A percentile compares a stretch with the other conserved stretches of the same genome.
Evolutionary conservation across 163 green algal genomes (phyloP).

Genomic region (Chlorella variabilis): DNA sequence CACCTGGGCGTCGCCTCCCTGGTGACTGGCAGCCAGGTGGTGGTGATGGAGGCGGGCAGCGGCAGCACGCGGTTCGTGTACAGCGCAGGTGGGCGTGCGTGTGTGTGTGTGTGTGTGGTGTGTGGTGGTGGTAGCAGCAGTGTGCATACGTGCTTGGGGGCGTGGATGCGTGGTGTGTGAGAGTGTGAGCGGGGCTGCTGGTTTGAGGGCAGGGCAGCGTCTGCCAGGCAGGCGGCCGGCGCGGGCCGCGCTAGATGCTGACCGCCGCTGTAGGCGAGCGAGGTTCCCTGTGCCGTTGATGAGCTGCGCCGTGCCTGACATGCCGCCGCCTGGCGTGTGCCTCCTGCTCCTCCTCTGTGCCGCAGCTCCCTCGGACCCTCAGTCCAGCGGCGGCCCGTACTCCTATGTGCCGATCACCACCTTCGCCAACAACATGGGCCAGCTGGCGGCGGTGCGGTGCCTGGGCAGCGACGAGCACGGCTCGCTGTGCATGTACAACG

Average conservation of each 20-base stretch:
- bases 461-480: background rate
- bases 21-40: background rate
- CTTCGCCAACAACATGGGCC: conserved; percentile 22
- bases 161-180: background rate
- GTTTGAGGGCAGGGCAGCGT: too few relatives aligned
- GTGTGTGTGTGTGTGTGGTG: background rate
- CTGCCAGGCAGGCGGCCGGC: too few relatives aligned
- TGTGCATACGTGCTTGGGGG: background rate
- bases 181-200: too few relatives aligned
- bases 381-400: background rate
- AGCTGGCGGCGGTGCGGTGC: conserved; percentile 28
- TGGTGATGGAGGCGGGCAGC: conserved; percentile 10
- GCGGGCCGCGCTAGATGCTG: too few relatives aligned
- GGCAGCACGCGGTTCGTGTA: background rate
- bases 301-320: too few relatives aligned
- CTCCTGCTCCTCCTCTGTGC: background rate
- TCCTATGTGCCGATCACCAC: conserved; percentile 24
- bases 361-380: conserved; percentile 15
- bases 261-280: too few relatives aligned
- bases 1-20: background rate
- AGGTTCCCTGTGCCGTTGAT: too few relatives aligned
- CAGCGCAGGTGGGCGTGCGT: background rate
- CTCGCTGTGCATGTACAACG: conserved; percentile 23
- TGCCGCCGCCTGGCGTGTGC: too few relatives aligned
- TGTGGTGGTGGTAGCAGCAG: too few relatives aligned